Conservation (phyloP, 768 basidiomycete species). For the Podaxis pistillaris region DNA sequence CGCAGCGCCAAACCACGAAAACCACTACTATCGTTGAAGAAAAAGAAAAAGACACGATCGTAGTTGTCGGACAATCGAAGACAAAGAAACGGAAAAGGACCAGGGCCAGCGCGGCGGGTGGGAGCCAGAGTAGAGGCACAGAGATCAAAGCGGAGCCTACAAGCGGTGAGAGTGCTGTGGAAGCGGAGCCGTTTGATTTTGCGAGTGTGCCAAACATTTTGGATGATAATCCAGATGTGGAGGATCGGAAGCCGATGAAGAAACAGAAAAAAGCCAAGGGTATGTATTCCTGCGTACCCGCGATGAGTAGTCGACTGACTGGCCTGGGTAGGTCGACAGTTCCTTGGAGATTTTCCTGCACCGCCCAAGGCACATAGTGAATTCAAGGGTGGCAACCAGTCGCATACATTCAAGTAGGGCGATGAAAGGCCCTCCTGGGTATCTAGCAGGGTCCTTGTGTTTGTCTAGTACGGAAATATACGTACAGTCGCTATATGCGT, state of each 20-base stretch:
- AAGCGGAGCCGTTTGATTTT: slow-evolving; percentile 64
- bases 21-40: slow-evolving; percentile 23
- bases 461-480: background rate
- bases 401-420: slow-evolving; percentile 61
- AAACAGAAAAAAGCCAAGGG: slow-evolving; percentile 55
- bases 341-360: slow-evolving; percentile 60
- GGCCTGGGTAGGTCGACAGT: slow-evolving; percentile 34
- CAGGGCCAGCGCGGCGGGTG: slow-evolving; percentile 20
- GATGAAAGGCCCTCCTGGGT: background rate
- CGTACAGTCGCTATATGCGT: background rate
- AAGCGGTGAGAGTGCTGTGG: slow-evolving; percentile 9
- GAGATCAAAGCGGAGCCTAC: background rate
- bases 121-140: background rate
- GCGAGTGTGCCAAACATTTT: slow-evolving; percentile 66
- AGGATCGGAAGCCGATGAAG: slow-evolving; percentile 31
- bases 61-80: slow-evolving; percentile 65
- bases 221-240: slow-evolving; percentile 49
- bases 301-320: slow-evolving; percentile 25
- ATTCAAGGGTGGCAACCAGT: slow-evolving; percentile 67
- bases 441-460: background rate
- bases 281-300: slow-evolving; percentile 28
- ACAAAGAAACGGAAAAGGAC: slow-evolving; percentile 65
- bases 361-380: slow-evolving; percentile 66
- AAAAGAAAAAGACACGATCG: slow-evolving; percentile 64
- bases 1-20: slow-evolving; percentile 43